Base-by-base conservation (phyloP, 2,329 filamentous ascomycete genomes). In the Apiospora koreana region DNA sequence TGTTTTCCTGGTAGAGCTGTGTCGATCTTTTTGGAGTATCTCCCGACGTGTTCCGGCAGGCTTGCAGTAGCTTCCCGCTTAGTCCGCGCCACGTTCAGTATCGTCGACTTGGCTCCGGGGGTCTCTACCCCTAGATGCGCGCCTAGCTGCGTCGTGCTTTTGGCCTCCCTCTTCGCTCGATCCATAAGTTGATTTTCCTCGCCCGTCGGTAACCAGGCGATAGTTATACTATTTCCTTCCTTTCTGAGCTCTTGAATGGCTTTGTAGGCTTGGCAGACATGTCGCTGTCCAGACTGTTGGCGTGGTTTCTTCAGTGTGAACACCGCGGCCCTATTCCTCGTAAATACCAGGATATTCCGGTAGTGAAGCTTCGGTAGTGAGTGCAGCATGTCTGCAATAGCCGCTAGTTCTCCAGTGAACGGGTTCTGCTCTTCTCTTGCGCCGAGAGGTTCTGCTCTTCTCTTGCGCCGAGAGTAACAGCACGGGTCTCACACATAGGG, bases 41-140 rank as follows among this genome's bases (percentile, higher is more conserved):
- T 42, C 23, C 65, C 23, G 35, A 43, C 41, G 9, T 46, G 62
- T 21, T 68, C 69, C 21, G 50, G 65, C 48, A 70, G 38, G 45
- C 28, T n/a, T 38, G 25, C 21, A n/a, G 1, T 10, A 3, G 21
- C 25, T 2, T n/a, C 9, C 21, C 58, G 65, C 14, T 46, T 62
- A 18, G 28, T 65, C 45, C 41, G 35, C 9, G 65, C 65, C 1
- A 35, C 38, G 38, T 50, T 68, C 8, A 69, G 58, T 38, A 54
- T 70, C 41, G 69, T 70, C n/a, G 69, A 70, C 42, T 65, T 70
- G 31, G 69, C 65, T 41, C 66, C 38, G 23, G 54, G 68, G 21
- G 66, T 28, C 42, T 25, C 18, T 14, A 14, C 35, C 35, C 9
- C 12, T 16, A 48, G 69, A 10, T 21, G 16, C 7, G 45, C 9